These are phyloP conservation scores for Escovopsis sp. DNA, from an alignment of 2,329 filamentous ascomycete genomes.

Conservation along the genomic window DNA sequence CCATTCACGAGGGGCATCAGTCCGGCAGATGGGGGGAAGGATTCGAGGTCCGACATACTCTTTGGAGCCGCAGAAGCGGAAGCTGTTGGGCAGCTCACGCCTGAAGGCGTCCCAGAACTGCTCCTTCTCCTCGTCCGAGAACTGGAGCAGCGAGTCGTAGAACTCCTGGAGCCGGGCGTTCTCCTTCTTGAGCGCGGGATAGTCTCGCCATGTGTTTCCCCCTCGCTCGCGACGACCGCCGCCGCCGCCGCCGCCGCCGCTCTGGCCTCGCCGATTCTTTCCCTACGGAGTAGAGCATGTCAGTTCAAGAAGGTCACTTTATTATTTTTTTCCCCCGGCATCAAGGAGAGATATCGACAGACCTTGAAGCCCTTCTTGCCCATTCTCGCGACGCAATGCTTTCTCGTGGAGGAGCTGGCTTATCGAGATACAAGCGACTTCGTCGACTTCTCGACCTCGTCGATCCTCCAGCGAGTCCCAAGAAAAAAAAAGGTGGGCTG, in stretches of 20 bases:
- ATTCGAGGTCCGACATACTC: too few species aligned
- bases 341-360: conserved; percentile 2
- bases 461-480: too few species aligned
- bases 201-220: conserved; percentile 19
- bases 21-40: too few species aligned
- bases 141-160: conserved; percentile 64
- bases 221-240: conserved; percentile 14
- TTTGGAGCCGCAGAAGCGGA: conserved; percentile 92
- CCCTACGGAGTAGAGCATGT: conserved; percentile 11
- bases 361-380: conserved; percentile 23
- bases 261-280: conserved; percentile 15
- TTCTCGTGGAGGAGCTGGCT: neutral
- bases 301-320: neutral
- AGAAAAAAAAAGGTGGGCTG: neutral
- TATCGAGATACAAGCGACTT: too few species aligned
- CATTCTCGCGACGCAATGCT: conserved; percentile 14
- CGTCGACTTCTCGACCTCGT: too few species aligned
- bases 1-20: too few species aligned
- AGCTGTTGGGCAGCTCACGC: conserved; percentile 87
- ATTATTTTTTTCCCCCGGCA: too few species aligned
- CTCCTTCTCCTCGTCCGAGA: conserved; percentile 62
- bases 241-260: conserved; percentile 17
- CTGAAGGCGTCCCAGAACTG: conserved; percentile 74
- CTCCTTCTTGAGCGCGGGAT: conserved; percentile 44
- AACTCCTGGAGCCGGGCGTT: conserved; percentile 78